A percentile compares a stretch with the other conserved stretches of the same genome.
These are phyloP conservation scores for Alternaria gansuensis DNA, from an alignment of 2,329 filamentous ascomycete genomes.

Conservation along the genomic window DNA sequence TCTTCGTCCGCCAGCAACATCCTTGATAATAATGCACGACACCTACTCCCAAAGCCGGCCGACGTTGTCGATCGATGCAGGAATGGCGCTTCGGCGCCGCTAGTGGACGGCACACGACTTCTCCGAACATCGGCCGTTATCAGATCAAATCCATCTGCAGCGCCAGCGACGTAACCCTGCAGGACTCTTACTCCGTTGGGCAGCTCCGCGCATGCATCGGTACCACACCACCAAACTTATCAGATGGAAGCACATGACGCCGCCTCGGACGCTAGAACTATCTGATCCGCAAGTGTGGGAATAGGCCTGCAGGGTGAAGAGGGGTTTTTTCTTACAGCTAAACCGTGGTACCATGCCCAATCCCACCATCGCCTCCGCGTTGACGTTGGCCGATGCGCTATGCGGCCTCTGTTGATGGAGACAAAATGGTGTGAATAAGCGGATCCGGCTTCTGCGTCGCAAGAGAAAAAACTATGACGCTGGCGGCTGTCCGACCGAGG, in stretches of 20 bases:
- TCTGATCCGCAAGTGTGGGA: constrained; percentile 45
- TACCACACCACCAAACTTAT: constrained; percentile 38
- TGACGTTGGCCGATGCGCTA: constrained; percentile 32
- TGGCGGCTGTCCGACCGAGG: constrained; percentile 25
- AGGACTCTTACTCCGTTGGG: constrained; percentile 31
- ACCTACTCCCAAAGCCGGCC: constrained; percentile 9
- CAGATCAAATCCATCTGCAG: constrained; percentile 39
- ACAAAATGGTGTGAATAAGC: constrained; percentile 5
- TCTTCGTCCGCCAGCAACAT: constrained; percentile 12
- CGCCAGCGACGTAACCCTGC: constrained; percentile 37
- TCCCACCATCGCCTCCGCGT: constrained; percentile 11
- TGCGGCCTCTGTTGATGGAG: constrained; percentile 4
- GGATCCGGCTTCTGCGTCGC: constrained; percentile 20
- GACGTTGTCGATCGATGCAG: constrained; percentile 15
- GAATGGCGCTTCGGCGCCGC: constrained; percentile 4
- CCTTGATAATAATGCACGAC: constrained; percentile 20
- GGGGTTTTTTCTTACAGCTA: constrained; percentile 37
- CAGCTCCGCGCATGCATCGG: constrained; percentile 30
- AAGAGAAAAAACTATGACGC: constrained; percentile 30
- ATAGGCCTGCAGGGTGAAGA: constrained; percentile 10
- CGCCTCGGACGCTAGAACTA: constrained; percentile 33
- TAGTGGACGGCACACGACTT: constrained; percentile 3
- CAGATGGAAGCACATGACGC: constrained; percentile 41
- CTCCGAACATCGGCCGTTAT: constrained; percentile 46
- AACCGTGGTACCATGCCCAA: constrained; percentile 29